phyloP scores from a whole-genome alignment of 2,329 filamentous ascomycete genomes.

The Stachybotrys elegans region DNA sequence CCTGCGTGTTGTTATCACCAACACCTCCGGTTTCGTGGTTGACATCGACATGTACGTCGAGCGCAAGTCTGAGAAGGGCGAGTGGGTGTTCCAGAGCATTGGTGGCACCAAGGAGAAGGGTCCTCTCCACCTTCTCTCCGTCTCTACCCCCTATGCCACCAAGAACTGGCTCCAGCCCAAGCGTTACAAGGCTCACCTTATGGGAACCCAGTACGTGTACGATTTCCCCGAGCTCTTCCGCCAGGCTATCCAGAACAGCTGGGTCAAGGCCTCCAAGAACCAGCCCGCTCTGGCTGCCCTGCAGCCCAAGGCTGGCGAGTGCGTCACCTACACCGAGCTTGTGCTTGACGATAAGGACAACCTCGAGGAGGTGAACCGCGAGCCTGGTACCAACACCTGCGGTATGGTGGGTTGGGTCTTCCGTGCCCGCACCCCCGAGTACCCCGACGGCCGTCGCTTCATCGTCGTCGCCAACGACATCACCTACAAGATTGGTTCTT shows the following conservation, averaged over 20 bases:
- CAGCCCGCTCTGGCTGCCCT: constrained; percentile 71
- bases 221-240: constrained; percentile 99
- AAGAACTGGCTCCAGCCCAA: constrained; percentile 99
- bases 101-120: constrained; percentile 93
- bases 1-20: constrained; percentile 92
- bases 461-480: constrained; percentile 99
- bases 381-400: constrained; percentile 90
- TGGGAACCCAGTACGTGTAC: constrained; percentile 99
- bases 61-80: constrained; percentile 95
- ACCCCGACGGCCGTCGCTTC: constrained; percentile 86
- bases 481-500: constrained; percentile 97
- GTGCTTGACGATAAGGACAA: constrained; percentile 93
- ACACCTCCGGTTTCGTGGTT: constrained; percentile 96
- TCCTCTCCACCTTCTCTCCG: constrained; percentile 86
- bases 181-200: constrained; percentile 97
- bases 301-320: constrained; percentile 81
- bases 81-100: constrained; percentile 98
- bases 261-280: constrained; percentile 70
- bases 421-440: constrained; percentile 91
- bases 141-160: constrained; percentile 89
- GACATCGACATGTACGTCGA: constrained; percentile 97
- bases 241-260: constrained; percentile 94
- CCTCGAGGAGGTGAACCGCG: constrained; percentile 86
- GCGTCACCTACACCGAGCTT: constrained; percentile 89
- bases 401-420: constrained; percentile 99